A percentile compares a stretch with the other conserved stretches of the same genome.
Evolutionary conservation across 257 asterid species (phyloP).

Genomic region (Coffea eugenioides): DNA sequence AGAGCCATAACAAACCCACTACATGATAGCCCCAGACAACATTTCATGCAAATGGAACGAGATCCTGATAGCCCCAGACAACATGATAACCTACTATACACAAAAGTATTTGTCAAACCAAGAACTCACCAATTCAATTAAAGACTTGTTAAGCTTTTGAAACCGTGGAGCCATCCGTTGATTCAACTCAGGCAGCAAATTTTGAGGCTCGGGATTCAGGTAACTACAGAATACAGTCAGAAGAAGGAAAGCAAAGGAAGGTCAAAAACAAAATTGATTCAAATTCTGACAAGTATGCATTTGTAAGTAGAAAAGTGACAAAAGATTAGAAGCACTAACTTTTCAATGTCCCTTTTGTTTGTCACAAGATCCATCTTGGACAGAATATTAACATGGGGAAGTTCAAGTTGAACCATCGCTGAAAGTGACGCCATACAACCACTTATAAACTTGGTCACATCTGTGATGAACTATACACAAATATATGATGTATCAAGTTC

Average conservation of each 20-base stretch:
- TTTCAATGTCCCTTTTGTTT: conserved; percentile 83
- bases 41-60: background rate
- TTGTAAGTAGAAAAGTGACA: background rate
- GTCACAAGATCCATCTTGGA: conserved; percentile 98
- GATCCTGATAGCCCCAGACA: background rate
- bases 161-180: conserved; percentile 86
- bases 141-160: conserved; percentile 76
- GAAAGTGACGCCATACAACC: conserved; percentile 99
- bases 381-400: conserved; percentile 92
- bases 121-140: conserved; percentile 77
- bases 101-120: conserved; percentile 1
- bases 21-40: background rate
- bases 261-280: background rate
- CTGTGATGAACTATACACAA: conserved; percentile 71
- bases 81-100: background rate
- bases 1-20: background rate
- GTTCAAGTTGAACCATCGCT: conserved; percentile 96
- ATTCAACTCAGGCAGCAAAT: conserved; percentile 81
- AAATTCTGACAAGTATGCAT: background rate
- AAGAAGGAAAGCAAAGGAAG: background rate
- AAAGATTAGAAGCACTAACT: conserved; percentile 47
- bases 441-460: conserved; percentile 96
- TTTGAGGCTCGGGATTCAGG: conserved; percentile 79
- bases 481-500: background rate
- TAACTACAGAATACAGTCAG: conserved; percentile 40